Evolutionary conservation across 2,329 filamentous ascomycete species (phyloP).

Genomic region (Microcyclosporella mali): DNA sequence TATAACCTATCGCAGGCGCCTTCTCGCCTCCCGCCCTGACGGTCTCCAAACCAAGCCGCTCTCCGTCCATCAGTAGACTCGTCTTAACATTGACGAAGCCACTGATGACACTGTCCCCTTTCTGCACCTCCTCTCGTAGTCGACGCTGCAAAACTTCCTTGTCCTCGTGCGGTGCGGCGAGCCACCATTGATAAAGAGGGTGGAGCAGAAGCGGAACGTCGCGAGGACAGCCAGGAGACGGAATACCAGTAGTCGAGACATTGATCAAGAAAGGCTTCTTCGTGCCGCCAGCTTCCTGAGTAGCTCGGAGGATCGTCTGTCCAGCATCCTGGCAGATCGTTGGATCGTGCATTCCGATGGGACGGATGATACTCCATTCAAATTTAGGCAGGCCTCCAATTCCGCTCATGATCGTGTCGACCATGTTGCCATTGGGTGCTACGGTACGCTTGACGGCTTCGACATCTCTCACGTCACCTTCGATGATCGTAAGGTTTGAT

Average conservation of each 20-base stretch:
- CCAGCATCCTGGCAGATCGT: slow-evolving; percentile 33
- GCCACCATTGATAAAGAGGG: slow-evolving; percentile 33
- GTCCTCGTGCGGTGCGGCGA: slow-evolving; percentile 36
- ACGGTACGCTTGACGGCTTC: slow-evolving; percentile 37
- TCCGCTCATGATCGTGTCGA: slow-evolving; percentile 42
- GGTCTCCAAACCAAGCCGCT: slow-evolving; percentile 22
- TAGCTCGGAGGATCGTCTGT: slow-evolving; percentile 27
- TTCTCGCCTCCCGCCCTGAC: slow-evolving; percentile 31
- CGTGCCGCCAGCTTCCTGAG: slow-evolving; percentile 17
- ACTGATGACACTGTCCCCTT: slow-evolving; percentile 19
- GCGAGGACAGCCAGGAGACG: slow-evolving; percentile 19
- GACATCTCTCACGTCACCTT: slow-evolving; percentile 43
- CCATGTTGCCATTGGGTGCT: slow-evolving; percentile 7
- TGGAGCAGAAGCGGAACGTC: slow-evolving; percentile 33
- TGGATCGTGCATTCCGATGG: slow-evolving; percentile 31
- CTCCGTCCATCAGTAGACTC: slow-evolving; percentile 33
- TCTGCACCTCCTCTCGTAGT: slow-evolving; percentile 23
- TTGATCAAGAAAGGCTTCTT: slow-evolving; percentile 29
- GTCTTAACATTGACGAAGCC: slow-evolving; percentile 34
- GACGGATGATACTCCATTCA: slow-evolving; percentile 21
- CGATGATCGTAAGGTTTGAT: slow-evolving; percentile 42
- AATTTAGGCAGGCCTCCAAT: slow-evolving; percentile 37
- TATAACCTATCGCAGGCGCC: slow-evolving; percentile 34
- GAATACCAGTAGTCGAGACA: slow-evolving; percentile 36
- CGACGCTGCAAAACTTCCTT: slow-evolving; percentile 34